phyloP scores from a whole-genome alignment of 345 rosid species.

The Salix brachista region DNA sequence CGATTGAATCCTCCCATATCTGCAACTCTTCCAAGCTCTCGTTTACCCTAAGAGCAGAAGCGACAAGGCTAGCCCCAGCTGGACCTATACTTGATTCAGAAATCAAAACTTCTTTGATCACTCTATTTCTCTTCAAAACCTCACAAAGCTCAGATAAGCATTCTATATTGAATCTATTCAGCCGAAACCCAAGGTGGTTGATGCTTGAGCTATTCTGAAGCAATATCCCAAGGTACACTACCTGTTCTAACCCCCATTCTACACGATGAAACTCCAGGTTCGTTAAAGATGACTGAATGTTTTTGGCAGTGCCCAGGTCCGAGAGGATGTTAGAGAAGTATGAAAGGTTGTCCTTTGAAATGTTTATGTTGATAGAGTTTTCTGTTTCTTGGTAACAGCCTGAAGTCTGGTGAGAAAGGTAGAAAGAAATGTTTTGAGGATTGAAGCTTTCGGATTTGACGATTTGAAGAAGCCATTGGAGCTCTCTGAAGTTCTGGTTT shows the following conservation, averaged over 20 bases:
- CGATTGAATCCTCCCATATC: slow-evolving; percentile 96
- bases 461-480: slow-evolving; percentile 58
- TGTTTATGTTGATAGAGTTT: slow-evolving; percentile 56
- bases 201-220: slow-evolving; percentile 51
- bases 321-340: slow-evolving; percentile 51
- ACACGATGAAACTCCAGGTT: slow-evolving; percentile 66
- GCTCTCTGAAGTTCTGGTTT: slow-evolving; percentile 50
- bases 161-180: slow-evolving; percentile 49
- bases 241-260: slow-evolving; percentile 57
- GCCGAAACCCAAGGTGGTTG: slow-evolving; percentile 56
- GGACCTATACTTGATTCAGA: slow-evolving; percentile 50
- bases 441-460: slow-evolving; percentile 48
- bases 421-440: slow-evolving; percentile 61
- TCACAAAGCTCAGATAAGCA: slow-evolving; percentile 57
- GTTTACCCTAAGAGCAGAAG: slow-evolving; percentile 63
- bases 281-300: slow-evolving; percentile 37
- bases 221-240: slow-evolving; percentile 49
- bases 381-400: slow-evolving; percentile 63
- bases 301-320: slow-evolving; percentile 42
- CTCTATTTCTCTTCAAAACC: slow-evolving; percentile 49
- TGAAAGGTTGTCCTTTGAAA: slow-evolving; percentile 36
- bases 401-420: slow-evolving; percentile 47
- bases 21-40: slow-evolving; percentile 80
- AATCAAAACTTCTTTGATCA: slow-evolving; percentile 57
- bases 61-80: slow-evolving; percentile 59